A percentile compares a stretch with the other conserved stretches of the same genome.
These are phyloP conservation scores for Starmera quercuum DNA, from an alignment of 805 yeast species.

Conservation along the genomic window DNA sequence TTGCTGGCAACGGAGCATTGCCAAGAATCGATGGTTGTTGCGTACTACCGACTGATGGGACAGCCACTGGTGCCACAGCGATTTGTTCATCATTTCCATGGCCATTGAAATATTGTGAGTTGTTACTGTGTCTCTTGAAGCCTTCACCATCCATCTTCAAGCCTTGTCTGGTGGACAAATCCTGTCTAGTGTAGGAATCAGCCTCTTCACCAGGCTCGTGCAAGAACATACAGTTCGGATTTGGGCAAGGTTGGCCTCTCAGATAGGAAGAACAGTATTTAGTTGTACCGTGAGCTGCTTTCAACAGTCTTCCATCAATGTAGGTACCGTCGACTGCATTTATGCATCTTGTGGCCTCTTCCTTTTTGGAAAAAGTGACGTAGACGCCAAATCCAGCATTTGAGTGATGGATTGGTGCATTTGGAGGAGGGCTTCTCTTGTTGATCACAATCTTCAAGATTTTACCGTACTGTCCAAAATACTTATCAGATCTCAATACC, in stretches of 20 bases:
- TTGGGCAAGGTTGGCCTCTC: slow-evolving; percentile 93
- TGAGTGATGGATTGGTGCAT: slow-evolving; percentile 16
- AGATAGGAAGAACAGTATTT: slow-evolving; percentile 95
- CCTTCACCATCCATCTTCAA: slow-evolving; percentile 38
- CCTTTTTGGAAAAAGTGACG: slow-evolving; percentile 87
- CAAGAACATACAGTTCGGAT: slow-evolving; percentile 97
- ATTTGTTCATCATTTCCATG: not conserved
- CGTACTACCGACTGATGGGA: not conserved
- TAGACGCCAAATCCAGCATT: slow-evolving; percentile 88
- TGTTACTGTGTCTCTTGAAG: slow-evolving; percentile 17
- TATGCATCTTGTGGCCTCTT: slow-evolving; percentile 92
- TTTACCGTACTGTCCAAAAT: slow-evolving; percentile 98
- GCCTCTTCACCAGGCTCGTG: slow-evolving; percentile 99
- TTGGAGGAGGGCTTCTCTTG: slow-evolving; percentile 47
- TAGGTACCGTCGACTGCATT: slow-evolving; percentile 88
- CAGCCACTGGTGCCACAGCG: not conserved
- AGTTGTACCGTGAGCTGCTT: slow-evolving; percentile 98
- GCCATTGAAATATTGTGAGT: slow-evolving; percentile 4
- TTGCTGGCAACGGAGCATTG: slow-evolving; percentile 54
- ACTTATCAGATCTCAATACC: slow-evolving; percentile 79
- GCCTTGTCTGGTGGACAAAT: slow-evolving; percentile 69
- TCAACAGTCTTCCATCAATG: slow-evolving; percentile 80
- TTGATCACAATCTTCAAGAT: slow-evolving; percentile 91
- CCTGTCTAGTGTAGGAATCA: slow-evolving; percentile 88
- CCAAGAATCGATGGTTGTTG: slow-evolving; percentile 7